These are phyloP conservation scores for Chlorella sorokiniana DNA, from an alignment of 139 green algal species.

Conservation along the genomic window DNA sequence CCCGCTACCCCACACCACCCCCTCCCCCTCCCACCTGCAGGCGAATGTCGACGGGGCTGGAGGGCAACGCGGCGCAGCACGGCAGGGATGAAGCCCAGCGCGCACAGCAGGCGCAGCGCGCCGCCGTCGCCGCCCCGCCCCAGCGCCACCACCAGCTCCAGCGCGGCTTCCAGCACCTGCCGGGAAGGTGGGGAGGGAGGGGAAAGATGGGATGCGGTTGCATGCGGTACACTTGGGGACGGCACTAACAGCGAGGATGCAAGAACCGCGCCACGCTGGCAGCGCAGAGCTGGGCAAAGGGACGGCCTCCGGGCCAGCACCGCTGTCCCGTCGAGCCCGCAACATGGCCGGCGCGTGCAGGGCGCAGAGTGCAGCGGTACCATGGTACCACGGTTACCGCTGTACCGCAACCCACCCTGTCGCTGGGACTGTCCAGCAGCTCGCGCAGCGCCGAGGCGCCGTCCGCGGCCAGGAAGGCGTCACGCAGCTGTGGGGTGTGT, in stretches of 20 bases:
- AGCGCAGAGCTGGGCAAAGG: no score
- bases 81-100: constrained; percentile 76
- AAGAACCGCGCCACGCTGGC: no score
- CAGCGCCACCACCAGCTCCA: constrained; percentile 66
- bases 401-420: constrained; percentile 8
- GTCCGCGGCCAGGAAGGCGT: constrained; percentile 64
- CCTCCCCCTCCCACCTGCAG: not conserved
- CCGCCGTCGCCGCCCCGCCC: constrained; percentile 41
- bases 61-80: constrained; percentile 41
- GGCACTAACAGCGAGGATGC: no score
- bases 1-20: not conserved
- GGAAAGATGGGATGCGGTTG: not conserved
- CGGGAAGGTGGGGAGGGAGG: constrained; percentile 7
- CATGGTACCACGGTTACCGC: not conserved
- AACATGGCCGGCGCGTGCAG: no score
- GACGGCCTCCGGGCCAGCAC: no score
- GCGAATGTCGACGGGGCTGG: constrained; percentile 4
- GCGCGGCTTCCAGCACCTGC: constrained; percentile 48
- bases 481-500: constrained; percentile 27
- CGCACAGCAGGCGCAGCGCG: constrained; percentile 63
- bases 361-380: no score
- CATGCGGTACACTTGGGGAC: no score
- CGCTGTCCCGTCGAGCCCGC: not conserved
- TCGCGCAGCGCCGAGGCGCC: constrained; percentile 74
- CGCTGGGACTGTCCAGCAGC: constrained; percentile 69